These are phyloP conservation scores for Cyclotella sp. DNA, from an alignment of 108 stramenopile species.

Conservation along the genomic window DNA sequence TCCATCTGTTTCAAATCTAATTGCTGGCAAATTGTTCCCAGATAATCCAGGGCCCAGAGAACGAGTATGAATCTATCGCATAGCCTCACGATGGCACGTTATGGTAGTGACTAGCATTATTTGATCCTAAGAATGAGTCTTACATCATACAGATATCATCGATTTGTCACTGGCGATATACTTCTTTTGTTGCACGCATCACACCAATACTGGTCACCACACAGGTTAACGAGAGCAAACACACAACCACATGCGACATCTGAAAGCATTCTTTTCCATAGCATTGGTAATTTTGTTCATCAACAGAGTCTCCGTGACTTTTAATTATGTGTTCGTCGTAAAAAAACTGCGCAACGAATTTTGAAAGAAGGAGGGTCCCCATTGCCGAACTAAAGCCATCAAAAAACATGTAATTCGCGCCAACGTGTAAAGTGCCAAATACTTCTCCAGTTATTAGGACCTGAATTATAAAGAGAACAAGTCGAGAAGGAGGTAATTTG, in stretches of 20 bases:
- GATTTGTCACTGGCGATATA: constrained; percentile 27
- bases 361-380: constrained; percentile 80
- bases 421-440: constrained; percentile 74
- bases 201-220: constrained; percentile 54
- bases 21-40: too few relatives aligned
- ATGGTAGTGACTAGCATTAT: too few relatives aligned
- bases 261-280: constrained; percentile 70
- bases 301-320: constrained; percentile 26
- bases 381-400: constrained; percentile 84
- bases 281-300: constrained; percentile 48
- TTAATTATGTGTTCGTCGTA: constrained; percentile 73
- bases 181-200: constrained; percentile 39
- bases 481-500: neutral
- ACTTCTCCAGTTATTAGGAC: constrained; percentile 71
- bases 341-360: constrained; percentile 76
- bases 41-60: too few relatives aligned
- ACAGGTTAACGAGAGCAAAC: constrained; percentile 57
- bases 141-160: too few relatives aligned
- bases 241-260: constrained; percentile 62
- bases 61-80: too few relatives aligned
- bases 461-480: neutral
- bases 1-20: too few relatives aligned
- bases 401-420: constrained; percentile 89
- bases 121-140: too few relatives aligned
- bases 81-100: too few relatives aligned